Evolutionary conservation across 345 rosid genomes (phyloP).

Genomic region (Eucalyptus curtisii): DNA sequence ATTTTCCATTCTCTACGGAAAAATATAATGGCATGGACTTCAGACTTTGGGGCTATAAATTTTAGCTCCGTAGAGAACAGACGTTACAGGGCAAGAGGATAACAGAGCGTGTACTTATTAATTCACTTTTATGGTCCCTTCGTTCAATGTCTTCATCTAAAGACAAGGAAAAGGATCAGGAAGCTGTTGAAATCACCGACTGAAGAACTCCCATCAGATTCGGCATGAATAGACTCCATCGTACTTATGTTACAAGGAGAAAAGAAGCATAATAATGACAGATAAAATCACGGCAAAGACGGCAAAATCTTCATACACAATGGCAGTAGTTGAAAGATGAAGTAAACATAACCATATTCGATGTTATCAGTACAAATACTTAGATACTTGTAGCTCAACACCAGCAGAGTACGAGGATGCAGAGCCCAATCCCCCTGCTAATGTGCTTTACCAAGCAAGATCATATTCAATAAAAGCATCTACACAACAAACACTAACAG

Average conservation of each 20-base stretch:
- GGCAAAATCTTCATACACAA: not conserved
- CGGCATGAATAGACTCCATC: not conserved
- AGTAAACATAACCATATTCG: not conserved
- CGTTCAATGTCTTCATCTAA: not conserved
- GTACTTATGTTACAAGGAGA: not conserved
- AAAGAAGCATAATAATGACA: not conserved
- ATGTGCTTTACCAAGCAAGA: not conserved
- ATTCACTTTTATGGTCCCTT: not conserved
- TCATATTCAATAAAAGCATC: not conserved
- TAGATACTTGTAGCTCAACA: not conserved
- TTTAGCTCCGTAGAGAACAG: not conserved
- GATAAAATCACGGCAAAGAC: not conserved
- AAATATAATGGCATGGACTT: not conserved
- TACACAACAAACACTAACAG: not conserved
- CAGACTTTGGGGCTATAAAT: not conserved
- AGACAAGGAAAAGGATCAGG: not conserved
- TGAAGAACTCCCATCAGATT: not conserved
- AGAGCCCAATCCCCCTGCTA: not conserved
- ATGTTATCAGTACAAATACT: not conserved
- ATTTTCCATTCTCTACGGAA: not conserved
- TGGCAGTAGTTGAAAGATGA: not conserved
- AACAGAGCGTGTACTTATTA: not conserved
- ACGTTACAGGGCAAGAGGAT: not conserved
- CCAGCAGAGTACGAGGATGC: not conserved
- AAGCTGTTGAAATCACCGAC: not conserved